Conservation (phyloP, 1,284 basidiomycete genomes). For the Phellopilus nigrolimitatus region DNA sequence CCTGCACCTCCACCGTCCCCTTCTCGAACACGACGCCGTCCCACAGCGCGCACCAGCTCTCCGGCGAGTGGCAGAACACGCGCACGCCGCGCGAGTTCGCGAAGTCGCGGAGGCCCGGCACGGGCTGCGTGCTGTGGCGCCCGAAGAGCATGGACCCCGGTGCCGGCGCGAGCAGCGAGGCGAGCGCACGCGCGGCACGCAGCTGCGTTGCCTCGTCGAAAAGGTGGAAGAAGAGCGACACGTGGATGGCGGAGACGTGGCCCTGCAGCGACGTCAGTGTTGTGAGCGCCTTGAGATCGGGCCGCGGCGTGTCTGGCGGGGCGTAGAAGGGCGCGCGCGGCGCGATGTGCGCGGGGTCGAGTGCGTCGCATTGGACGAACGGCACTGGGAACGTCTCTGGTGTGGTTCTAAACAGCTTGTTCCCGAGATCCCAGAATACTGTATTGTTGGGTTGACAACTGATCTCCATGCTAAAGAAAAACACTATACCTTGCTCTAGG, state of each 20-base stretch:
- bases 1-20: constrained; percentile 17
- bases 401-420: constrained; percentile 24
- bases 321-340: constrained; percentile 28
- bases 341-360: constrained; percentile 30
- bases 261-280: constrained; percentile 41
- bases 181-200: constrained; percentile 36
- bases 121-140: constrained; percentile 25
- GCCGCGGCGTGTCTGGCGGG: constrained; percentile 25
- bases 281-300: constrained; percentile 32
- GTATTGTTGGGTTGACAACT: neutral
- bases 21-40: constrained; percentile 17
- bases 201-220: constrained; percentile 41
- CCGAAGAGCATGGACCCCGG: constrained; percentile 38
- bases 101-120: constrained; percentile 26
- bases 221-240: constrained; percentile 48
- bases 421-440: constrained; percentile 26
- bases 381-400: constrained; percentile 23
- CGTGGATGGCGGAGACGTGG: constrained; percentile 42
- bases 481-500: constrained; percentile 19
- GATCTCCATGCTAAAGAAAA: neutral
- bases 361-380: constrained; percentile 24
- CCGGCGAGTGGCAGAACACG: constrained; percentile 17
- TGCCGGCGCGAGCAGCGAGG: constrained; percentile 35
- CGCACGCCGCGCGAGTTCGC: neutral
- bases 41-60: constrained; percentile 21